Evolutionary conservation across 345 rosid genomes (phyloP).

Genomic region (Microthlaspi erraticum): DNA sequence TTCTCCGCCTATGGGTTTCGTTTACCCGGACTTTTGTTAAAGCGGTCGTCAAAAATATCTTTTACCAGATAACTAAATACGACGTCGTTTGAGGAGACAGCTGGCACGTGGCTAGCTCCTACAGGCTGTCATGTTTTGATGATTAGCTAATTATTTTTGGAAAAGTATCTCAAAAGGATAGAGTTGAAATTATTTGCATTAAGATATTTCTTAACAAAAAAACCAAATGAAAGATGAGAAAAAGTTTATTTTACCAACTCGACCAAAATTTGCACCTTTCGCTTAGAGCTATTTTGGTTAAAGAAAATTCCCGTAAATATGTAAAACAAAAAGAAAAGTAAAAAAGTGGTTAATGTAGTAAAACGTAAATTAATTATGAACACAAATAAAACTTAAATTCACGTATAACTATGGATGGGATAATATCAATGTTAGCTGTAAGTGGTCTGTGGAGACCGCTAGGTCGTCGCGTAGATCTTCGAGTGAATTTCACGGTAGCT

Average conservation of each 20-base stretch:
- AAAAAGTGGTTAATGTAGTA: not conserved
- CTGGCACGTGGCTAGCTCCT: not conserved
- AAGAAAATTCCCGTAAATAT: no score
- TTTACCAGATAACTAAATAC: not conserved
- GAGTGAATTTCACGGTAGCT: no score
- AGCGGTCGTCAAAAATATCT: constrained; percentile 24
- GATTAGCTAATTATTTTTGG: constrained; percentile 13
- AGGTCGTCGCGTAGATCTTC: no score
- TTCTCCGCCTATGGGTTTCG: no score
- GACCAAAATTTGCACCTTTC: not conserved
- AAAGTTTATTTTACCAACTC: no score
- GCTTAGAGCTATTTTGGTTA: no score
- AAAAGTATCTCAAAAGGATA: not conserved
- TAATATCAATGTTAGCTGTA: no score
- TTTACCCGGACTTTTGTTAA: constrained; percentile 11
- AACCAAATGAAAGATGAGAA: not conserved
- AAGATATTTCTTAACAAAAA: not conserved
- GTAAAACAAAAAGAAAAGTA: no score
- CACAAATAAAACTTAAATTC: constrained; percentile 4
- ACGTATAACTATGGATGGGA: no score
- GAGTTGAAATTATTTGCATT: not conserved
- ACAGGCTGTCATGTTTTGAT: constrained; percentile 19
- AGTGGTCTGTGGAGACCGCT: no score
- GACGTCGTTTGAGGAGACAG: constrained; percentile 9
- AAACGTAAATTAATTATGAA: not conserved